Base-by-base conservation (phyloP, 2,329 filamentous ascomycete genomes). In the Blastomyces emzantsi region DNA sequence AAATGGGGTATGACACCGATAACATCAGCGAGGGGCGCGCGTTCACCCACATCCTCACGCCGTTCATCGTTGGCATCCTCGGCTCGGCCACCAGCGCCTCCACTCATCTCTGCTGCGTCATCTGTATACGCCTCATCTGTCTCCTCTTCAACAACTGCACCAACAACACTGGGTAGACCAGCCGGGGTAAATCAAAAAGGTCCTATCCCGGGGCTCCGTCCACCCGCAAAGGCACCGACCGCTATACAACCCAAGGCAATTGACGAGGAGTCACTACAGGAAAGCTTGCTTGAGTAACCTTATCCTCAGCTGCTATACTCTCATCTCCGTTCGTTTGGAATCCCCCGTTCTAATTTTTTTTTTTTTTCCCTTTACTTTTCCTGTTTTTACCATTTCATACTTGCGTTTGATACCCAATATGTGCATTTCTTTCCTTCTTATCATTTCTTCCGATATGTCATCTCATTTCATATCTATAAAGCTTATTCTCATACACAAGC, bases 131-230 rank as follows among this genome's bases (percentile, higher is more conserved):
- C 47, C 33, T 41, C 57, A 22, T 47, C 28, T n/a, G 9, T 66
- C 4, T 56, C 69, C 3, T 66, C 65, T 9, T 64, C 67, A 9
- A 64, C 62, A 3, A 39, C 80, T 85, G 57, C 74, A 80, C 7
- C 82, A 84, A 8, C 47, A 8, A 22, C 51, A 15, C 65, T 68
- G 17, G 74, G 74, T 54, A 81, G 90, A 54, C 76, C 83, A 4
- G 84, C 89, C 1, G 90, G 90, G 0, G 90, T 94, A 71, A 94
- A 94, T 70, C 90, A 93, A 72, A 82, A 84, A 1, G 90, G 90
- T 0, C 81, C 85, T 0, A 87, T 94, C 54, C 85, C 88, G 0
- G 90, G 90, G 0, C 88, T 93, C 67, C 80, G 85, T 75, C 70
- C 83, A 76, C 74, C 83, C 74, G 70, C 83, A 76, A 73, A 79